phyloP scores from a whole-genome alignment of 1,139 yeast species.

The Chernovozyma sophiae-reginae region DNA sequence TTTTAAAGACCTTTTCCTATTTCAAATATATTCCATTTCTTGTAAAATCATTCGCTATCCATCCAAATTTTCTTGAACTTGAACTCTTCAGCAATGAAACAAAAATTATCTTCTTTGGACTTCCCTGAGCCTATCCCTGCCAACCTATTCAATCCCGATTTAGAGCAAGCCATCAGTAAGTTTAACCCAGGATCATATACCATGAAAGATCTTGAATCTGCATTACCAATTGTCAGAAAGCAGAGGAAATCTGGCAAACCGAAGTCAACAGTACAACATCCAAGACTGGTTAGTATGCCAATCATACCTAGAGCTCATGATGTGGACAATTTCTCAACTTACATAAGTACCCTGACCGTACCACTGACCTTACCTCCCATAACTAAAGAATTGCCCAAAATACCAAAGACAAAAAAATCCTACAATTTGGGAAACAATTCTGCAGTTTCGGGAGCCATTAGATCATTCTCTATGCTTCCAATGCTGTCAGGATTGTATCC shows the following conservation, averaged over 20 bases:
- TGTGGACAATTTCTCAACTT: no score
- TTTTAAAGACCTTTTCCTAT: no score
- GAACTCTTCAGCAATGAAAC: slow-evolving; percentile 16
- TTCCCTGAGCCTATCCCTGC: slow-evolving; percentile 23
- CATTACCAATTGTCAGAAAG: slow-evolving; percentile 20
- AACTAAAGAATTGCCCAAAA: not conserved
- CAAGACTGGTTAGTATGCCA: slow-evolving; percentile 5
- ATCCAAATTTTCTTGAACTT: no score
- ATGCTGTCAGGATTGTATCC: not conserved
- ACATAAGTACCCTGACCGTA: no score
- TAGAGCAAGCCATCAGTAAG: slow-evolving; percentile 26
- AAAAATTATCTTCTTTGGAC: slow-evolving; percentile 22
- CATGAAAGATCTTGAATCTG: slow-evolving; percentile 28
- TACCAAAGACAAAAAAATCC: not conserved
- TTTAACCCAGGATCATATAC: slow-evolving; percentile 25
- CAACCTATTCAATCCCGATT: slow-evolving; percentile 18
- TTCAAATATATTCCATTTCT: no score
- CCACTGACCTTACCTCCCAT: no score
- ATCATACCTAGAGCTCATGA: no score
- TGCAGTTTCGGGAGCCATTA: not conserved
- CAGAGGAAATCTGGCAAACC: not conserved
- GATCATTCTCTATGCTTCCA: slow-evolving; percentile 4
- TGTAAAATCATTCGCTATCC: no score
- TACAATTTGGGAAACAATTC: not conserved
- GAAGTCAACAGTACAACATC: not conserved